Evolutionary conservation across 176 grass and related monocot species (phyloP), one percentile per base, ranked within the genome.

Genomic region (maize (Zea mays)): DNA sequence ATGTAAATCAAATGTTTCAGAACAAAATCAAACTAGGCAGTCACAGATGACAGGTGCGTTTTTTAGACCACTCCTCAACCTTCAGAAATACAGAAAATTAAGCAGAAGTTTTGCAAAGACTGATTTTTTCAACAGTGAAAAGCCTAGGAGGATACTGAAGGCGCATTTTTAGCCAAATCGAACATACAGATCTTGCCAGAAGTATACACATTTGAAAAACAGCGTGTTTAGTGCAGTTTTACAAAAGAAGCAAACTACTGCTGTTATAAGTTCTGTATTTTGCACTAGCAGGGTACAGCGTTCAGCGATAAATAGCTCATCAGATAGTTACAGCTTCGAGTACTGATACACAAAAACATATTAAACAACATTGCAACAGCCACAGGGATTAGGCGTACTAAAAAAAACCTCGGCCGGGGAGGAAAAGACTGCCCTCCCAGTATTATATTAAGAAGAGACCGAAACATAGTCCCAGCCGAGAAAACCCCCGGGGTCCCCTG

Each of bases 231-330:
- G 49, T 82, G 56, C 0, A 3, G 35, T 72, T 65, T 39, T 68
- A 58, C 66, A 77, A 48, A 1, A 72, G 70, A 41, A 40, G 15
- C 60, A 78, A 60, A 50, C 17, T 51, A 39, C 2, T 35, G 0
- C 40, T 5, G 8, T 55, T 17, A 6, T 0, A 5, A 15, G 33
- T 8, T 0, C 4, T 43, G 14, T 33, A 56, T 65, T 81, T 76
- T 38, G 3, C 16, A 76, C 75, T 71, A 27, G 7, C 16, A 76
- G 58, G 3, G 21, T n/a, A 62, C 27, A 34, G 13, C 47, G 58
- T 72, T 46, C 47, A 72, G 27, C n/a, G 62, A 34, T 10, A 4
- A 3, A 78, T 43, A 65, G 46, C 7, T 71, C 74, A 65, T 57
- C 33, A 72, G 67, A 35, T 3, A 67, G 2, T 46, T 49, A 62